Base-by-base conservation (phyloP, 257 asterid species). In the Handroanthus guayacan region DNA sequence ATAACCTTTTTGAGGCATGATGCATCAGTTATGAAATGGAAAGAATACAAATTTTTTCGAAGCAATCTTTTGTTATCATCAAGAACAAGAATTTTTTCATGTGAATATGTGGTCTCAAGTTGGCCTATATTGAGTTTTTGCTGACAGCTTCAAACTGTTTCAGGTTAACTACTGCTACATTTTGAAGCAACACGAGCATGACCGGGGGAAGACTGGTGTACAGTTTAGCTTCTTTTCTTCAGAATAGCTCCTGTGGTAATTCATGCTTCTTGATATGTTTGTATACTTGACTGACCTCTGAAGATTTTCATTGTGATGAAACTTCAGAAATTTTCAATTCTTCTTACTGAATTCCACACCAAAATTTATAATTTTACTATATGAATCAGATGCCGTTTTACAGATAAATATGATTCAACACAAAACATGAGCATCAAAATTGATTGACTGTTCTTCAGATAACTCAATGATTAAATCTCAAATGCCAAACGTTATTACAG, bases 151-250 rank as follows among this genome's bases (percentile, higher is more conserved):
- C 45, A 45, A 64, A 60, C 75, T 60, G 48, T 79, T 72, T 69
- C 87, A 94, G 98, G 93, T 90, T n/a, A 94, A 94, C 85, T 89
- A 87, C 86, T 89, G 94, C 90, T 75, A 92, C 83, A 79, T 94
- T 43, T 73, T 94, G 91, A 90, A 87, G 80, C 91, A 90, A 82
- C 89, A 76, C 8, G 95, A 82, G 80, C 90, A 84, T 38, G 97
- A 94, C 72, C 90, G 81, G 20, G 98, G 92, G 80, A 90, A 85
- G 89, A 87, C 87, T 55, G 99, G 99, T 25, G 72, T 95, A 75
- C 99, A 92, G 78, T 95, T 95, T 82, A 82, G 88, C 94, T 95
- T 95, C 91, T 89, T 98, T 70, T 86, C 96, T 25, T 87, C 96
- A 25, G 80, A 44, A 20, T 92, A 83, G 84, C 62, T 58, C 37